Base-by-base conservation (phyloP, 2,329 filamentous ascomycete genomes). In the Aureobasidium vineae region DNA sequence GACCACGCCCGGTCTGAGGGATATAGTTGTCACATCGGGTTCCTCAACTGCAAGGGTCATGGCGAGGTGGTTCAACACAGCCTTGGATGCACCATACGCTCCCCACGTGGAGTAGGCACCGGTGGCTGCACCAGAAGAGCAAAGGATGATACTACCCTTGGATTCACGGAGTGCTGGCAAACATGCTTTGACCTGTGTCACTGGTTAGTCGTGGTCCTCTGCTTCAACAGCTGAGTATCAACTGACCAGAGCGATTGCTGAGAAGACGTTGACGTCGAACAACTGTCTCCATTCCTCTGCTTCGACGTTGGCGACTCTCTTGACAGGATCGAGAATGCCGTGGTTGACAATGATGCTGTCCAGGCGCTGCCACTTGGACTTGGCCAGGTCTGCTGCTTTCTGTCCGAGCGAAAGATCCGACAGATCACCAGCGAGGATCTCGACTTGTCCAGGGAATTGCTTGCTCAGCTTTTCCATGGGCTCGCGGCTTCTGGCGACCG, bases 261-360 rank as follows among this genome's bases (percentile, higher is more conserved):
- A 94, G 75, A 97, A 92, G 71, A 98, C 87, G 75, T 98, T 98
- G 69, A 92, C 82, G 71, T 96, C 88, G 77, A 92, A 97, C 10
- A 85, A 81, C 1, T 80, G 78, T 73, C 87, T 88, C 91, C 93
- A 97, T 68, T 90, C 88, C 43, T 90, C 86, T 0, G 87, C 74
- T n/a, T 85, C 84, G 19, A 84, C 83, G 65, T 94, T 85, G 3
- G 80, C 86, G 52, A 98, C 80, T 67, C 85, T 86, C 60, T 85
- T 86, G 49, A 96, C 88, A 1, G 92, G 90, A n/a, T 87, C 84
- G 52, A 99, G 79, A 0, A 87, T 82, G 23, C 92, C 93, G 75
- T 99, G 95, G 77, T 98, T 98, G 69, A 98, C 80, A 15, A 99
- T 86, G 52, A 99, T 76, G 1, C 88, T 90, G 74, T 99, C 92